Base-by-base conservation (phyloP, 768 basidiomycete species). In the Mycena leptocephala region DNA sequence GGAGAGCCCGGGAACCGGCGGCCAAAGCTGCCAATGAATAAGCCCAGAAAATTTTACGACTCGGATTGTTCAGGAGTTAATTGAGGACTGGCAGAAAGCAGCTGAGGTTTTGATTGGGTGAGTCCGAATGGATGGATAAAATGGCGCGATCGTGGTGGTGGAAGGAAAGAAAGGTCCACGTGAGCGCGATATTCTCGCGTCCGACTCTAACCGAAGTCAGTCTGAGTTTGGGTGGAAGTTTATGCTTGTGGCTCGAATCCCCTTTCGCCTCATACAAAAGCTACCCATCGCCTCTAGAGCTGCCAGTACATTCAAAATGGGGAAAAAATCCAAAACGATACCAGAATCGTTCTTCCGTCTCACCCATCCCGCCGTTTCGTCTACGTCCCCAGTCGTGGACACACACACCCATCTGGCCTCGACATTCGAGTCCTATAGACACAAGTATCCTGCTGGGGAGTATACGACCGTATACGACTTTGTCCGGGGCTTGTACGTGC, bases 401-500 rank as follows among this genome's bases (percentile, higher is more conserved):
- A 97, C 96, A 0, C 96, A 97, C 85, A 95, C 95, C 0, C 96
- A 97, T 79, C 86, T 97, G n/a, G 87, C 93, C 11, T 91, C 94
- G 0, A 97, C 96, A 0, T 97, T 90, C 78, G 87, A 88, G 1
- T 79, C 87, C 22, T 97, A 96, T 82, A 87, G 88, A 35, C 81
- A 79, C 43, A 92, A 90, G 68, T 97, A 96, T 82, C 91, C 89
- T 30, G 83, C 88, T 0, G 92, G 91, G 0, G 86, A 86, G 67
- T 88, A 90, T 77, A 79, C 85, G 11, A 88, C 87, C n/a, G 86
- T 95, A n/a, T 91, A 88, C 81, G 94, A 94, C 46, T 95, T 97
- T 77, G 90, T 94, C 7, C 88, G 89, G 2, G 92, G 86, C 20
- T 81, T 95, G 80, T 95, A 94, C 79, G 83, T 80, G 1, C 90